A percentile compares a stretch with the other conserved stretches of the same genome.
Conservation (phyloP, 441 rosid genomes). For the Erysimum cheiri region DNA sequence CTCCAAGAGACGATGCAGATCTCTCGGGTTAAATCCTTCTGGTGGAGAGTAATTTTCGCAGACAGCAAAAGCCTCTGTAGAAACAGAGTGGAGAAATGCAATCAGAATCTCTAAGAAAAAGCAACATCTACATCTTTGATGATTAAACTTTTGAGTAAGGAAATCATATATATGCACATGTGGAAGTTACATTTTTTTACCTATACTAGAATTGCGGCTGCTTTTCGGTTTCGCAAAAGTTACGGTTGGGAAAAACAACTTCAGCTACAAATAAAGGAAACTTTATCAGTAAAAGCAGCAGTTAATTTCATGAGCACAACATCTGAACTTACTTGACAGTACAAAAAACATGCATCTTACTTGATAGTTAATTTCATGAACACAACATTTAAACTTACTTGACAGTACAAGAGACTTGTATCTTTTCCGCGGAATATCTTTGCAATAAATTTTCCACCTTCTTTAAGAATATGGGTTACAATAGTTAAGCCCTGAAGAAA, state of each 20-base stretch:
- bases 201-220: conserved; percentile 99
- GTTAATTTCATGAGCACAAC: conserved; percentile 8
- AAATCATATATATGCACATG: conserved; percentile 23
- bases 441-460: conserved; percentile 90
- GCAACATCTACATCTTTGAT: conserved; percentile 24
- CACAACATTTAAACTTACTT: conserved; percentile 53
- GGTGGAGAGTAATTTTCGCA: conserved; percentile 97
- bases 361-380: conserved; percentile 9
- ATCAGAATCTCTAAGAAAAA: conserved; percentile 14
- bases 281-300: conserved; percentile 18
- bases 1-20: conserved; percentile 83
- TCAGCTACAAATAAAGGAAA: conserved; percentile 63
- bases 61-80: conserved; percentile 94
- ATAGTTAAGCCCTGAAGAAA: conserved; percentile 78
- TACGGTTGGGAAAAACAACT: conserved; percentile 88
- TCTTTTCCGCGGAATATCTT: conserved; percentile 99
- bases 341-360: conserved; percentile 85
- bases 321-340: conserved; percentile 70
- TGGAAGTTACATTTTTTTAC: conserved; percentile 50
- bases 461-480: conserved; percentile 85
- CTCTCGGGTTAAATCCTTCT: conserved; percentile 83
- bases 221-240: conserved; percentile 98
- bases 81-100: conserved; percentile 25
- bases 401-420: conserved; percentile 93
- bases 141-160: conserved; percentile 31